Evolutionary conservation across 805 yeast genomes (phyloP).

Genomic region (Starmerella sp.): DNA sequence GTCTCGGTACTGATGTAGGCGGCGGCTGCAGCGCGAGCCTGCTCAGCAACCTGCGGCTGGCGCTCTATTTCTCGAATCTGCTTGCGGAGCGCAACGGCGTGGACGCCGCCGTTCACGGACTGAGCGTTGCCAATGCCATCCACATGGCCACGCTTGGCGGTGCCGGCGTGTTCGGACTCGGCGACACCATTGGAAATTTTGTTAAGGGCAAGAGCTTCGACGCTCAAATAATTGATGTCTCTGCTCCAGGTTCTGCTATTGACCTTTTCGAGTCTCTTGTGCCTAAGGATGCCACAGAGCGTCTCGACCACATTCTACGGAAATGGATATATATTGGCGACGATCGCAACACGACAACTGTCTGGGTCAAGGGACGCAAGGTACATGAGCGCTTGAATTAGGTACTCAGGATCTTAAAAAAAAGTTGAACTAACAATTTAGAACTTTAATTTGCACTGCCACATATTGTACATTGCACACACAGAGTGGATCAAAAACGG

Average conservation of each 20-base stretch:
- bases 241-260: slow-evolving; percentile 42
- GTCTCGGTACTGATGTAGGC: slow-evolving; percentile 71
- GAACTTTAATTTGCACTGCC: background rate
- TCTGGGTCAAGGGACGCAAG: slow-evolving; percentile 69
- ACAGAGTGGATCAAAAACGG: too few species aligned
- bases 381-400: slow-evolving; percentile 34
- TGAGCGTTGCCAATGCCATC: slow-evolving; percentile 59
- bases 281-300: slow-evolving; percentile 25
- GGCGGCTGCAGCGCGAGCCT: slow-evolving; percentile 66
- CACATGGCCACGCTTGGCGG: slow-evolving; percentile 85
- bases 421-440: too few species aligned
- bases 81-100: slow-evolving; percentile 45
- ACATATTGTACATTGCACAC: too few species aligned
- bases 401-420: background rate
- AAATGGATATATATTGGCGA: slow-evolving; percentile 94
- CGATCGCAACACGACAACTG: slow-evolving; percentile 70
- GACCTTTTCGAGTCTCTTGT: slow-evolving; percentile 59
- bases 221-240: slow-evolving; percentile 62
- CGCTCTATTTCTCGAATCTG: slow-evolving; percentile 60
- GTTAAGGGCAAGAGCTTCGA: slow-evolving; percentile 73
- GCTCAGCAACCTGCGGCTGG: slow-evolving; percentile 55
- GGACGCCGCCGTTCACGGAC: slow-evolving; percentile 30
- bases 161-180: slow-evolving; percentile 59
- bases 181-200: slow-evolving; percentile 54
- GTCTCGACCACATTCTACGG: slow-evolving; percentile 41